These are phyloP conservation scores for Nothophaeocryptopus gaeumannii DNA, from an alignment of 2,329 filamentous ascomycete species.

Conservation along the genomic window DNA sequence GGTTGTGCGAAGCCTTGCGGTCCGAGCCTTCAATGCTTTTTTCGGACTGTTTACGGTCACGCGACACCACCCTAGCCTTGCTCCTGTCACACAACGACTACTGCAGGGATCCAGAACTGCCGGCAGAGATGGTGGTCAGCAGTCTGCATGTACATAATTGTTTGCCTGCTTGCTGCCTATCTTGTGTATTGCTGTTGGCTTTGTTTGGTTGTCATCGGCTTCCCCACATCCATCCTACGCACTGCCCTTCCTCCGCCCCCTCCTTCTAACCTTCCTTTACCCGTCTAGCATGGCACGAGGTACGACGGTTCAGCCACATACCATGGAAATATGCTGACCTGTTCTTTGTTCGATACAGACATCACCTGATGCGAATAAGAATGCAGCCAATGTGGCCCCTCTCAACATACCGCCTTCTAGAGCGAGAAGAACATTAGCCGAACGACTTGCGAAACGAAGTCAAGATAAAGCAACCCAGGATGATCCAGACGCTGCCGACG, in stretches of 20 bases:
- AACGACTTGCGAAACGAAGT: constrained; percentile 63
- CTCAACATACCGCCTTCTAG: constrained; percentile 83
- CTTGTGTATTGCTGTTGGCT: too few relatives aligned
- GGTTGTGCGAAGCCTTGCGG: constrained; percentile 8
- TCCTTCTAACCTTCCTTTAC: too few relatives aligned
- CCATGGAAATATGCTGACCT: constrained; percentile 7
- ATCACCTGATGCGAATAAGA: constrained; percentile 25
- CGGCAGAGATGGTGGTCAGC: constrained; percentile 4
- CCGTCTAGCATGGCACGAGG: constrained; percentile 1
- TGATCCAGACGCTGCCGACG: constrained; percentile 34
- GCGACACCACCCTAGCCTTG: constrained; percentile 12
- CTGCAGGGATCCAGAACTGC: too few relatives aligned
- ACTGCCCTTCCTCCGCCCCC: background rate
- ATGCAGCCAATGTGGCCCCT: constrained; percentile 59
- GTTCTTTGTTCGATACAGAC: background rate
- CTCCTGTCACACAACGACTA: background rate
- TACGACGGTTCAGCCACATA: constrained; percentile 1
- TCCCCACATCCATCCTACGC: too few relatives aligned
- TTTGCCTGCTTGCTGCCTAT: constrained; percentile 1
- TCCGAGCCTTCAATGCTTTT: constrained; percentile 14
- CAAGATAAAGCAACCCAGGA: constrained; percentile 29
- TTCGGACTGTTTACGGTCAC: constrained; percentile 11
- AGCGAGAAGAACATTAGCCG: constrained; percentile 85
- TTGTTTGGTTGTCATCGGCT: too few relatives aligned
- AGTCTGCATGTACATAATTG: background rate